A percentile compares a stretch with the other conserved stretches of the same genome.
Conservation (phyloP, 768 basidiomycete species). For the Mycena rosella region DNA sequence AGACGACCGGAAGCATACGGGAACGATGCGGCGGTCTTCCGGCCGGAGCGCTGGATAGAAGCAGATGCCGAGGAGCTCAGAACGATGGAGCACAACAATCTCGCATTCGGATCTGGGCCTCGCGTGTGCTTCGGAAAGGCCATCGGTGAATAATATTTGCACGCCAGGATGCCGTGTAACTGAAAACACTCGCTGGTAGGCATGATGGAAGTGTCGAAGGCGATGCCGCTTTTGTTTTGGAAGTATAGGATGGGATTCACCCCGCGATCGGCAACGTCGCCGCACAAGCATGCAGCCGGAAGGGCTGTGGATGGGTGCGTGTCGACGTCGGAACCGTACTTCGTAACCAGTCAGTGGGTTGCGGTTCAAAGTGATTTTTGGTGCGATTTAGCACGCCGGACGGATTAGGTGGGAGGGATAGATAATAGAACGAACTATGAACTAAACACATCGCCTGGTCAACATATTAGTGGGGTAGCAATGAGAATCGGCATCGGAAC, state of each 20-base stretch:
- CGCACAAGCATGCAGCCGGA: slow-evolving; percentile 3
- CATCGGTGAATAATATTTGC: slow-evolving; percentile 5
- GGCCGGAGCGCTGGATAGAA: slow-evolving; percentile 28
- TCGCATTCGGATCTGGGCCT: slow-evolving; percentile 26
- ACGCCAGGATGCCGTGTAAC: neutral
- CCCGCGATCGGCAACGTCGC: slow-evolving; percentile 19
- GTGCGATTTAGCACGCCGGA: slow-evolving; percentile 17
- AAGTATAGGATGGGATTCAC: slow-evolving; percentile 21
- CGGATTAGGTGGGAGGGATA: neutral
- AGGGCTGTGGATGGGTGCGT: slow-evolving; percentile 20
- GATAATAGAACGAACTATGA: no score
- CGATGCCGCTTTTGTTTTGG: slow-evolving; percentile 18
- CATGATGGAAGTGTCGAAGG: slow-evolving; percentile 24
- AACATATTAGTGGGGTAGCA: no score
- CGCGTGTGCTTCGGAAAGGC: slow-evolving; percentile 21
- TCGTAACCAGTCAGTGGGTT: slow-evolving; percentile 26
- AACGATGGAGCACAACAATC: slow-evolving; percentile 24
- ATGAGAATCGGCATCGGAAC: neutral
- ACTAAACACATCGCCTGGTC: no score
- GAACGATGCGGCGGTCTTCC: slow-evolving; percentile 15
- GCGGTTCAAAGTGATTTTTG: slow-evolving; percentile 31
- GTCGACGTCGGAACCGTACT: slow-evolving; percentile 10
- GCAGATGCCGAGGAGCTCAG: slow-evolving; percentile 13
- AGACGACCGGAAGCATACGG: slow-evolving; percentile 16
- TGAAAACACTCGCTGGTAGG: neutral